Base-by-base conservation (phyloP, 2,329 filamentous ascomycete species). In the Cercospora citrullina region DNA sequence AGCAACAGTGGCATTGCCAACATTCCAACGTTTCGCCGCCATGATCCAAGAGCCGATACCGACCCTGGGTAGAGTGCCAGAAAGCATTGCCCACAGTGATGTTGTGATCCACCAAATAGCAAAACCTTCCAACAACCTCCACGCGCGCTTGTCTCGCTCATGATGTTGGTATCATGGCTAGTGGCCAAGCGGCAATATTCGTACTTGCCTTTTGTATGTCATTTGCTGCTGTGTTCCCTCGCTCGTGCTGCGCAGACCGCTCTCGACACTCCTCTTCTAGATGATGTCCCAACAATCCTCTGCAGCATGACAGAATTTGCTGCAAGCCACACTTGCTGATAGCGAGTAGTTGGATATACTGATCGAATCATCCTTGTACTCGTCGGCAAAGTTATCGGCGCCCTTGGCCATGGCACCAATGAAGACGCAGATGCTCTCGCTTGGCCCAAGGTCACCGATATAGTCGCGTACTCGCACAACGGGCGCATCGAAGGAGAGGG, bases 381-480 rank as follows among this genome's bases (percentile, higher is more conserved):
- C 87, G 78, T 99, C 95, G 72, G 95, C 95, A 79, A 99, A 99
- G 81, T 92, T 94, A 79, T 99, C 95, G 64, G 89, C 87, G 18
- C 95, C 95, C 84, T 98, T 98, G 68, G 95, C 95, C 94, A 99
- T 99, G 75, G 95, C 95, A 74, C 95, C 95, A 51, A 98, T 93
- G 77, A 98, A 98, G 71, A 99, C 94, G 77, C 94, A 97, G 66
- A 98, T 92, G 83, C 94, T 98, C 83, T 98, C 93, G 76, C 94
- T 90, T 60, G 90, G 84, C 12, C 87, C 88, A 9, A 98, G 84
- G 4, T 87, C 88, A 73, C 92, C 88, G 69, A 99, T 89, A 80
- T 97, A 99, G 79, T 97, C 93, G 75, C 92, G 87, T 36, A 95
- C 91, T 59, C 92, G 91, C 58, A 96, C 91, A 33, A 98, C 88